Percentiles rank a stretch among this genome's conserved stretches.
Evolutionary conservation across 1,139 yeast species (phyloP).

Genomic region (Debaryomyces nepalensis): DNA sequence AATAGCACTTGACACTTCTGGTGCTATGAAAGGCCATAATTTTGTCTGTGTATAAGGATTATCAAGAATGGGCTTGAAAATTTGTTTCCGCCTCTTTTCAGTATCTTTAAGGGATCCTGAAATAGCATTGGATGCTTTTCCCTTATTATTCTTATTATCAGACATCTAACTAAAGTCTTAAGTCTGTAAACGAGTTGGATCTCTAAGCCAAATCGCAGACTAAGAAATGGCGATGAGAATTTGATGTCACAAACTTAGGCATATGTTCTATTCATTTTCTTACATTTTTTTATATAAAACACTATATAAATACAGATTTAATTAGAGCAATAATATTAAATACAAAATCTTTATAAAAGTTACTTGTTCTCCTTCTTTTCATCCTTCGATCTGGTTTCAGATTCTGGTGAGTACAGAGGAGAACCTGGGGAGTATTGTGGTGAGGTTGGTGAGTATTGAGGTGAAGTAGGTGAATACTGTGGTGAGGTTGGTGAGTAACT

Average conservation of each 20-base stretch:
- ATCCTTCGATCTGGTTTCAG: conserved; percentile 20
- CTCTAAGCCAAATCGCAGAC: neutral
- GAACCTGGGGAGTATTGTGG: conserved; percentile 58
- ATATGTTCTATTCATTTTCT: conserved; percentile 7
- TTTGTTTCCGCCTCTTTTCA: conserved; percentile 52
- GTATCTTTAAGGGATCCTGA: conserved; percentile 44
- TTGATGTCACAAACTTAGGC: conserved; percentile 6
- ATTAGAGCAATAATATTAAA: conserved; percentile 8
- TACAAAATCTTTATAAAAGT: conserved; percentile 9
- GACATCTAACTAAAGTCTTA: conserved; percentile 4
- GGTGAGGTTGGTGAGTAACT: conserved; percentile 64
- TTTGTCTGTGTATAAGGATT: conserved; percentile 59
- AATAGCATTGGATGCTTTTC: conserved; percentile 14
- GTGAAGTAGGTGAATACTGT: conserved; percentile 62
- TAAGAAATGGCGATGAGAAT: conserved; percentile 1
- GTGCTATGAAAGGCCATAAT: conserved; percentile 56
- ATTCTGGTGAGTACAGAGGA: conserved; percentile 37
- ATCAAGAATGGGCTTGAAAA: conserved; percentile 63
- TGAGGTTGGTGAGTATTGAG: conserved; percentile 63
- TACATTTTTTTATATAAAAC: conserved; percentile 7
- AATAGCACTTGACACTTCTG: conserved; percentile 40
- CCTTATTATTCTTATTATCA: conserved; percentile 12
- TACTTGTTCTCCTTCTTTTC: conserved; percentile 13
- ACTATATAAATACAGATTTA: conserved; percentile 10
- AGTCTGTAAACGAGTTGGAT: neutral